These are phyloP conservation scores for Friedmanniomyces simplex DNA, from an alignment of 495 filamentous ascomycete genomes.

Conservation along the genomic window DNA sequence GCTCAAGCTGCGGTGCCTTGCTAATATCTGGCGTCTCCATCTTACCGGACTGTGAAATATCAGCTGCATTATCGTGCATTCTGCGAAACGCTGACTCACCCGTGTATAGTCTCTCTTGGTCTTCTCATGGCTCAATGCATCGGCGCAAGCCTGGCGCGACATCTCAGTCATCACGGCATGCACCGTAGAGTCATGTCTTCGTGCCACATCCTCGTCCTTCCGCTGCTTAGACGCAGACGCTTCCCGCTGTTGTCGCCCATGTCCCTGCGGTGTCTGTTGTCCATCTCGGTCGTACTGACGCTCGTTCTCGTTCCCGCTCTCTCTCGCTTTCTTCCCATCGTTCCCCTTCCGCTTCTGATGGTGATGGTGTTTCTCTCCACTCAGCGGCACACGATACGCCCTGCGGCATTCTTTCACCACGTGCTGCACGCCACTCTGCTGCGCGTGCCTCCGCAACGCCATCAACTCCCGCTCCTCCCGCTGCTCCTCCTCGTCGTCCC, in stretches of 20 bases:
- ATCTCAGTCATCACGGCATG: constrained; percentile 1
- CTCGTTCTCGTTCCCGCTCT: constrained; percentile 13
- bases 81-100: constrained; percentile 1
- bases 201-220: background rate
- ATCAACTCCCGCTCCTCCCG: constrained; percentile 9
- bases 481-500: constrained; percentile 18
- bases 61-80: background rate
- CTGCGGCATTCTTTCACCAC: constrained; percentile 3
- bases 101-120: constrained; percentile 9
- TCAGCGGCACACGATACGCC: constrained; percentile 12
- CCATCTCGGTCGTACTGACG: constrained; percentile 16
- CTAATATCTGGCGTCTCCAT: constrained; percentile 1
- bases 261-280: constrained; percentile 24
- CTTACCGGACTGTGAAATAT: constrained; percentile 8
- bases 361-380: constrained; percentile 22
- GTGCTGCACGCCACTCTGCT: constrained; percentile 7
- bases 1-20: constrained; percentile 15
- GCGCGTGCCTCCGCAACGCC: constrained; percentile 5
- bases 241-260: constrained; percentile 18
- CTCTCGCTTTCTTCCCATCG: constrained; percentile 2
- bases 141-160: background rate
- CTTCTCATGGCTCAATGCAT: constrained; percentile 5
- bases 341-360: constrained; percentile 8
- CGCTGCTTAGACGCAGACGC: constrained; percentile 18
- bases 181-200: constrained; percentile 1